Conservation (phyloP, 108 stramenopile genomes). For the Nannochloropsis gaditana region DNA sequence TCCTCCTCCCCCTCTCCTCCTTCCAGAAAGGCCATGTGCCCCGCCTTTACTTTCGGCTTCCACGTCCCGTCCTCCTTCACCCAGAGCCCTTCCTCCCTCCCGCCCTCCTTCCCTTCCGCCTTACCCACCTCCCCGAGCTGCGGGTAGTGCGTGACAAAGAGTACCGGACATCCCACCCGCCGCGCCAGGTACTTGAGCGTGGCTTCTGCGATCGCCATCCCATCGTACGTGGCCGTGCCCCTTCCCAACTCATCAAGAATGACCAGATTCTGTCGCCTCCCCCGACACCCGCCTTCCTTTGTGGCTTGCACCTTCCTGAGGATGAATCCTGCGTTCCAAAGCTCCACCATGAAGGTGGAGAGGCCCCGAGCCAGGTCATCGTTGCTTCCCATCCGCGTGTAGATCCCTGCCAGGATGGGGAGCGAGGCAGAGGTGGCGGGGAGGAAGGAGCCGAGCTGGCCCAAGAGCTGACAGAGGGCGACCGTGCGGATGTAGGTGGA, state of each 20-base stretch:
- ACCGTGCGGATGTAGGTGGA: slow-evolving; percentile 42
- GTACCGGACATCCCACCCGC: slow-evolving; percentile 30
- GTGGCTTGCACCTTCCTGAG: not conserved
- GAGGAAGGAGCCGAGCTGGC: slow-evolving; percentile 26
- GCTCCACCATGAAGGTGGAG: slow-evolving; percentile 44
- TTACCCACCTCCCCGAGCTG: slow-evolving; percentile 37
- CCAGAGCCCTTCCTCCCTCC: not conserved
- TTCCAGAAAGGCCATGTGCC: slow-evolving; percentile 47
- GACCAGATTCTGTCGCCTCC: not conserved
- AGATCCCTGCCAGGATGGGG: slow-evolving; percentile 23
- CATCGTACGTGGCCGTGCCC: slow-evolving; percentile 48
- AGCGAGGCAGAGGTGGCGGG: not conserved
- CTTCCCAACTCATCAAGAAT: slow-evolving; percentile 48
- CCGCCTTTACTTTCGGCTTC: slow-evolving; percentile 18
- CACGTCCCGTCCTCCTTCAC: not conserved
- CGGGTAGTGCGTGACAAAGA: slow-evolving; percentile 50
- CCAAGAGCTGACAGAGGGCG: slow-evolving; percentile 44
- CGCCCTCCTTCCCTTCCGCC: slow-evolving; percentile 7
- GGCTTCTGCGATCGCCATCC: slow-evolving; percentile 43
- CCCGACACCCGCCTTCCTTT: not conserved
- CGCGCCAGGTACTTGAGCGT: slow-evolving; percentile 36
- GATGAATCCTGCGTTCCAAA: not conserved
- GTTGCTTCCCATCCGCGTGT: slow-evolving; percentile 50
- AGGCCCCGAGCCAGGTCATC: slow-evolving; percentile 46
- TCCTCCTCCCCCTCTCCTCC: not conserved